Base-by-base conservation (phyloP, 164 flowering plant species). In the Annona cherimola region DNA sequence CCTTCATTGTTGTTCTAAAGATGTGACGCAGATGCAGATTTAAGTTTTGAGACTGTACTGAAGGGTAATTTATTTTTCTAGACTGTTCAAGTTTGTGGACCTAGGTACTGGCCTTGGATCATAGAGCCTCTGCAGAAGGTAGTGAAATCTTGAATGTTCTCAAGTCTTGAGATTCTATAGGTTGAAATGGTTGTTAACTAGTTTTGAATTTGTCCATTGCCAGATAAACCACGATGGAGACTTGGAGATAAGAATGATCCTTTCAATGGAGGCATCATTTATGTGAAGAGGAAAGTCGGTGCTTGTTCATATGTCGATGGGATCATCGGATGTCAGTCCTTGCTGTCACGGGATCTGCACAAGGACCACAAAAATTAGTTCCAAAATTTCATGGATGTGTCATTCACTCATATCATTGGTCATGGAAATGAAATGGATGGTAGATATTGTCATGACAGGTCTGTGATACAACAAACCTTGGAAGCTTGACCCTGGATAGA, bases 291-390 rank as follows among this genome's bases (percentile, higher is more conserved):
- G 68, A 95, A 93, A 80, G 93, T 93, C 55, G 99, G 98, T 75
- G 89, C 97, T 72, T 95, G 97, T 82, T 93, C 99, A 4, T 93
- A 95, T 79, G 87, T 87, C 50, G 99, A 93, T 82, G 99, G 91
- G 72, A 98, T 98, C 43, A 74, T 89, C 35, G 98, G 99, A 63
- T 86, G 98, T 73, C 99, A 91, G 77, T 95, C 99, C 19, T 82
- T 95, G 71, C 78, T 95, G 43, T 95, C 99, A 77, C 86, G 94
- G 65, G 94, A 92, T 67, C 90, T 93, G 89, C 94, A 95, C 84
- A 95, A 95, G 97, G 99, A 93, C 71, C 62, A 61, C 2, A 18
- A 45, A 50, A 16, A 2, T 46, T 40, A 6, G 41, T 18, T 9
- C 43, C 19, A 14, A 68, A 7, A 2, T 26, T 26, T 14, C 19